These are phyloP conservation scores for Loxodes magnus DNA, from an alignment of 73 alveolate species.

Conservation along the genomic window DNA sequence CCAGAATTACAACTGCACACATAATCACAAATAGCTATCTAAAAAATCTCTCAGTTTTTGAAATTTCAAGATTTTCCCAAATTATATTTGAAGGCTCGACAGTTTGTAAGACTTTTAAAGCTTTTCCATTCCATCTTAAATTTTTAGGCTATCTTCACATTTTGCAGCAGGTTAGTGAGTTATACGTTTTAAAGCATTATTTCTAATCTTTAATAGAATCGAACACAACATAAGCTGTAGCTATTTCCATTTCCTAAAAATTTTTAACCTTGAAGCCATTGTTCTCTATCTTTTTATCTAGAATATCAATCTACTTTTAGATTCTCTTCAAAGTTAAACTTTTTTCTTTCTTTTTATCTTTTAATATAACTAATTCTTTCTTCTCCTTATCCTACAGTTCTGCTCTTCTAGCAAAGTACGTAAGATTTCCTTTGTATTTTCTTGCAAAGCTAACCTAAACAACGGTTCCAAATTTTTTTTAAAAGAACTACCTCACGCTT, in stretches of 20 bases:
- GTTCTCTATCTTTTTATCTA: not conserved
- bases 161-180: not conserved
- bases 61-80: slow-evolving; percentile 16
- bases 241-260: slow-evolving; percentile 1
- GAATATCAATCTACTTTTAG: not conserved
- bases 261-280: not conserved
- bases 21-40: not conserved
- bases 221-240: not conserved
- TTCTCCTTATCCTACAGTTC: not conserved
- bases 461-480: not conserved
- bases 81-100: slow-evolving; percentile 8
- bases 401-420: not conserved
- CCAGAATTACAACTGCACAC: not conserved
- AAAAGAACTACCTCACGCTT: not conserved
- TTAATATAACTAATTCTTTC: not conserved
- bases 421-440: not conserved
- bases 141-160: not conserved
- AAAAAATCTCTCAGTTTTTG: not conserved
- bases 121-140: not conserved
- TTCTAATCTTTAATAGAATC: not conserved
- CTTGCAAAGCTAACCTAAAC: slow-evolving; percentile 7
- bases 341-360: slow-evolving; percentile 2
- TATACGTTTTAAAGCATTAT: not conserved
- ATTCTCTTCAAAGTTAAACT: not conserved
- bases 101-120: not conserved